Base-by-base conservation (phyloP, 352 stramenopile genomes). In the Blastocystis hominis region DNA sequence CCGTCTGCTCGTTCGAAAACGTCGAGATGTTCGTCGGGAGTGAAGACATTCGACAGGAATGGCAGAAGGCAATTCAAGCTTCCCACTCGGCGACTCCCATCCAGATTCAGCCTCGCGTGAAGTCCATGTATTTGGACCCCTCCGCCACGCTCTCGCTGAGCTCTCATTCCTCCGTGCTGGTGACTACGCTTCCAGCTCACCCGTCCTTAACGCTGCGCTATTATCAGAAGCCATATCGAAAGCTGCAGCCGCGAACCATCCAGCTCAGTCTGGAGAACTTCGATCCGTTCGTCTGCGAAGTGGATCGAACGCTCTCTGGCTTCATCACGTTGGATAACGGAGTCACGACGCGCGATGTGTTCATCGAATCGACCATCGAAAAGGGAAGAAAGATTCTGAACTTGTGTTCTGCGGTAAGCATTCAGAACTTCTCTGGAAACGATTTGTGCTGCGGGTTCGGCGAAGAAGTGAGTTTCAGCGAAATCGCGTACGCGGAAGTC, bases 151-250 rank as follows among this genome's bases (percentile, higher is more conserved):
- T 59, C 50, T 77, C 66, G 13, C 4, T 77, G 66, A 40, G 9
- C 50, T 3, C 24, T 40, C n/a, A 53, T 0, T 77, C 66, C 5
- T 77, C 66, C 55, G 47, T 84, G n/a, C 47, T 84, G 34, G 72
- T 84, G 5, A 87, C 77, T 9, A 47, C 77, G n/a, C 77, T 87
- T 36, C 77, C 77, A 3, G 62, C 77, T 5, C 77, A 87, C n/a
- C 77, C 77, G 2, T 87, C 77, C 7, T 56, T 87, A 1, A 87
- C 42, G 40, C 66, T 87, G 4, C 34, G 46, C 15, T 87, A 63
- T 59, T 61, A 75, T 13, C 30, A 78, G 44, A 55, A 76, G 0
- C 77, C 62, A 40, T 87, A 87, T 42, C 50, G 53, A 30, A 87
- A 75, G 53, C 30, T 64, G 4, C 62, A 61, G 0, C 77, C 44